A percentile compares a stretch with the other conserved stretches of the same genome.
These are phyloP conservation scores for Aschersonia sp. DNA, from an alignment of 2,329 filamentous ascomycete species.

Conservation along the genomic window DNA sequence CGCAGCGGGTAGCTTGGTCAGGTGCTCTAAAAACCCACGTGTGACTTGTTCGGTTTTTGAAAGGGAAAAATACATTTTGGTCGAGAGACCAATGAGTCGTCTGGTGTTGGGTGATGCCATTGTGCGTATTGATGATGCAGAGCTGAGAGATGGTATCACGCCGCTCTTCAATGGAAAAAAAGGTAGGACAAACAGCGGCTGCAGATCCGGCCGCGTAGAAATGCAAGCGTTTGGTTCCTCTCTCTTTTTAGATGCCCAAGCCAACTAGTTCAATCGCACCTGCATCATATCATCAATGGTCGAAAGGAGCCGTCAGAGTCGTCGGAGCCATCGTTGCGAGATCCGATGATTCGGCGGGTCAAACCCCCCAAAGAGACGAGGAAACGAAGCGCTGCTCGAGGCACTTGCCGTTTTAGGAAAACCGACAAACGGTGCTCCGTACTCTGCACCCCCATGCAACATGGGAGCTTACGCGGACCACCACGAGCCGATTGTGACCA, in stretches of 20 bases:
- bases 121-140: not conserved
- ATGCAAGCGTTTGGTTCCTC: too few relatives aligned
- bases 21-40: conserved; percentile 28
- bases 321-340: too few relatives aligned
- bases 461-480: too few relatives aligned
- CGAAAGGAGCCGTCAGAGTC: too few relatives aligned
- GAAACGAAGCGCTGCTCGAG: not conserved
- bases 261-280: too few relatives aligned
- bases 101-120: conserved; percentile 18
- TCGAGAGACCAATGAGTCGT: conserved; percentile 56
- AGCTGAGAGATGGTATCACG: not conserved
- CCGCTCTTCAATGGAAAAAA: not conserved
- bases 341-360: too few relatives aligned
- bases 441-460: too few relatives aligned
- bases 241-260: too few relatives aligned
- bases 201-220: too few relatives aligned
- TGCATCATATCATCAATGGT: too few relatives aligned
- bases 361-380: not conserved
- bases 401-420: conserved; percentile 6
- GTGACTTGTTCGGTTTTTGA: conserved; percentile 45
- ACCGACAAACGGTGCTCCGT: not conserved
- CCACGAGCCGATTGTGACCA: too few relatives aligned
- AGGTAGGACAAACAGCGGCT: not conserved
- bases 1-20: conserved; percentile 25
- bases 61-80: conserved; percentile 71